These are phyloP conservation scores for Populus hybrid DNA, from an alignment of 441 rosid species.

Conservation along the genomic window DNA sequence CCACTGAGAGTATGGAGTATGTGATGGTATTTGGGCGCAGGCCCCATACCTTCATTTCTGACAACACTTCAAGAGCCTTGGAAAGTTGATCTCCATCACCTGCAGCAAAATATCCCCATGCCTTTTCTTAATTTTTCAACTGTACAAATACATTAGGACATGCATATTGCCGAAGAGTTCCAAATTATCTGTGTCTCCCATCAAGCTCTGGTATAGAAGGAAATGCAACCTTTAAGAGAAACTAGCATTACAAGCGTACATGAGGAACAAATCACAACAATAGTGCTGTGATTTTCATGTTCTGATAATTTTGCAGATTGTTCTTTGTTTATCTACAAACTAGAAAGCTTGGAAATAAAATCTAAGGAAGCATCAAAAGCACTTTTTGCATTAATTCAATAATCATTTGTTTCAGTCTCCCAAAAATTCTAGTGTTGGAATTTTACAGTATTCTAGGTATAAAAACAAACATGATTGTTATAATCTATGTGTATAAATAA, in stretches of 20 bases:
- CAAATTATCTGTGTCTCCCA: not conserved
- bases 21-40: constrained; percentile 69
- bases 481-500: not conserved
- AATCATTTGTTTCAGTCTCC: not conserved
- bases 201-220: not conserved
- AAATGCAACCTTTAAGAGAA: not conserved
- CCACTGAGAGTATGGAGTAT: constrained; percentile 76
- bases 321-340: not conserved
- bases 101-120: constrained; percentile 26
- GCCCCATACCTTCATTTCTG: constrained; percentile 63
- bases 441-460: not conserved
- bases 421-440: not conserved
- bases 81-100: constrained; percentile 86
- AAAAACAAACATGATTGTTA: not conserved
- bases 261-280: not conserved
- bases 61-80: constrained; percentile 67
- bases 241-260: not conserved
- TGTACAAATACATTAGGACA: constrained; percentile 4
- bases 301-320: not conserved
- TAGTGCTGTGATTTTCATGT: not conserved
- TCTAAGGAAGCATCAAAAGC: not conserved
- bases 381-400: not conserved
- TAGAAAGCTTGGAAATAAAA: not conserved
- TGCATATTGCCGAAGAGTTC: constrained; percentile 1
- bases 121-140: constrained; percentile 21